Percentiles rank a stretch among this genome's conserved stretches.
These are phyloP conservation scores for Penicillium palitans DNA, from an alignment of 2,329 filamentous ascomycete genomes.

Conservation along the genomic window DNA sequence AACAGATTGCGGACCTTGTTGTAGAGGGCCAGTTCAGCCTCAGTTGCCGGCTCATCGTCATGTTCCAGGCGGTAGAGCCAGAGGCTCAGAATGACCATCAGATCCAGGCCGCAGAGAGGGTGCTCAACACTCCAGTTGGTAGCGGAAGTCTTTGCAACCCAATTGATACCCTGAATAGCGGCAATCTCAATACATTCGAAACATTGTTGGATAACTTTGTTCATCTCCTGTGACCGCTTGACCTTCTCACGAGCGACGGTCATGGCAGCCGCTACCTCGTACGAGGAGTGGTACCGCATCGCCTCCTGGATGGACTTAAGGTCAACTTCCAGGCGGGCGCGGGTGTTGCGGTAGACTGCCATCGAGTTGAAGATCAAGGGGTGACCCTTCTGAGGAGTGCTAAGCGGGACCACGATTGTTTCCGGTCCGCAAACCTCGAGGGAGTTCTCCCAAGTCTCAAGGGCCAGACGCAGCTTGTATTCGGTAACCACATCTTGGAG, in stretches of 20 bases:
- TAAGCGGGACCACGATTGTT: slow-evolving; percentile 81
- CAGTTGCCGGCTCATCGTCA: slow-evolving; percentile 74
- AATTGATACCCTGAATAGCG: slow-evolving; percentile 88
- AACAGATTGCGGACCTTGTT: slow-evolving; percentile 78
- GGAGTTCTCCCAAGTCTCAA: slow-evolving; percentile 99
- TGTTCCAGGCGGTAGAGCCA: slow-evolving; percentile 99
- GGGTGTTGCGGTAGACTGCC: slow-evolving; percentile 93
- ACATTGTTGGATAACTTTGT: slow-evolving; percentile 97
- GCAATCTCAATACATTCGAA: slow-evolving; percentile 98
- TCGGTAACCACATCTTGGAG: slow-evolving; percentile 96
- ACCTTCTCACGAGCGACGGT: slow-evolving; percentile 90
- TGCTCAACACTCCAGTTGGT: slow-evolving; percentile 99
- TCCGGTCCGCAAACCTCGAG: slow-evolving; percentile 92
- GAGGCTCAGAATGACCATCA: slow-evolving; percentile 95
- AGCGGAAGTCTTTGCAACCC: slow-evolving; percentile 95
- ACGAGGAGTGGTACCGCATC: slow-evolving; percentile 92
- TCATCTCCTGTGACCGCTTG: slow-evolving; percentile 93
- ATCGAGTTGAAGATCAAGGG: slow-evolving; percentile 97
- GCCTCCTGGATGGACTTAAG: slow-evolving; percentile 95
- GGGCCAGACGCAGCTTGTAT: slow-evolving; percentile 91
- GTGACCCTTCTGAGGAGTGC: slow-evolving; percentile 92
- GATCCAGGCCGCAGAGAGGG: slow-evolving; percentile 89
- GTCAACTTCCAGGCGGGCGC: slow-evolving; percentile 88
- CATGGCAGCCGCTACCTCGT: slow-evolving; percentile 96
- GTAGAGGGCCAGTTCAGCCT: slow-evolving; percentile 46